Base-by-base conservation (phyloP, 208 protist species). In the Acanthamoeba sp. region DNA sequence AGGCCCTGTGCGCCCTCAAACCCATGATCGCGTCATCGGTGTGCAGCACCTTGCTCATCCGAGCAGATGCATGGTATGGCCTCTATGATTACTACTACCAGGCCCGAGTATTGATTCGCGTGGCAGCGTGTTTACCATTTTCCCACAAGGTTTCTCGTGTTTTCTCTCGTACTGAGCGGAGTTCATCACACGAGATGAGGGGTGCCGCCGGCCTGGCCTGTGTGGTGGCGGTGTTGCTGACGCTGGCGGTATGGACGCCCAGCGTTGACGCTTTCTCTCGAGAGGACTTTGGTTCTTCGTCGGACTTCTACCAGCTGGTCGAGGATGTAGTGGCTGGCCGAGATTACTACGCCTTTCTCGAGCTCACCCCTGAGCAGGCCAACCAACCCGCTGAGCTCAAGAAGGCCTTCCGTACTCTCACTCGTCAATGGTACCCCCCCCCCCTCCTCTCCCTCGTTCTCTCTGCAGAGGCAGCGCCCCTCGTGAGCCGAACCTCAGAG, bases 271-370 rank as follows among this genome's bases (percentile, higher is more conserved):
- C n/a, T 1, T 66, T 66, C 27, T 66, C 45, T 24, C 38, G 32
- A 2, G 71, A 87, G 27, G 52, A 40, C 40, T 57, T 29, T 50
- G 48, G 29, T 9, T 38, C 62, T 7, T 16, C 40, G 9, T 40
- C 40, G 36, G 91, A 59, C 18, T 50, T 85, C 16, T 71, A 64
- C 57, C 48, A 50, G 32, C 12, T 71, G 80, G 62, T 64, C 6
- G 64, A 91, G 36, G 93, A 91, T n/a, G 59, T 71, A 1, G 36
- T 32, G 40, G 32, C 84, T 24, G 93, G 76, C 9, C 20, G 18
- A 5, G 48, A 93, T 57, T 93, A 93, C 66, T 93, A 93, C 32
- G 6, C 22, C 38, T 48, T 93, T 40, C 88, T 93, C 66, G 62
- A 76, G 20, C 27, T 93, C 38, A 50, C 88, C 7, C 55, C 85